Conservation (phyloP, 352 stramenopile species). For the Phytopythium boreale region DNA sequence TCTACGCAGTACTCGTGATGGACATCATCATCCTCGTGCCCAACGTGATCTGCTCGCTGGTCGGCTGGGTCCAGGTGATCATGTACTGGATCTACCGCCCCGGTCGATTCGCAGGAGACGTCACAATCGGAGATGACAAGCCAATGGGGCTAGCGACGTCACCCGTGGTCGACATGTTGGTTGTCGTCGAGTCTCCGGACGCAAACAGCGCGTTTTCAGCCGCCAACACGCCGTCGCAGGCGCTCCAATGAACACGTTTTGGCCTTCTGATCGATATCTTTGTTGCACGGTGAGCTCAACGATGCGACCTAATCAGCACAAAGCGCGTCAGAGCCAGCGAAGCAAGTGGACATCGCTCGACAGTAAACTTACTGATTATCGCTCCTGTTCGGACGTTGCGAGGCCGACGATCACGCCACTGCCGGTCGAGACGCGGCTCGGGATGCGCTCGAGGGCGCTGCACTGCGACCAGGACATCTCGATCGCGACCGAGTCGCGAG, state of each 20-base stretch:
- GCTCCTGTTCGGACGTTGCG: background rate
- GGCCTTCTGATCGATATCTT: background rate
- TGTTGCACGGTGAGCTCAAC: background rate
- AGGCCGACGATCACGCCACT: background rate
- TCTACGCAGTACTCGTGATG: constrained; percentile 25
- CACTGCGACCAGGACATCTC: background rate
- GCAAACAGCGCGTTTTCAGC: background rate
- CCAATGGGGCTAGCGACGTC: background rate
- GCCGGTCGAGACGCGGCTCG: too few relatives aligned
- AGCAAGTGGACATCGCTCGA: too few relatives aligned
- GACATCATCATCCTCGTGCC: constrained; percentile 37
- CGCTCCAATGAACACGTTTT: background rate
- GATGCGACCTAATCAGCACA: too few relatives aligned
- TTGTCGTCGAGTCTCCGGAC: background rate
- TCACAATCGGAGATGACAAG: background rate
- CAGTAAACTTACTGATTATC: background rate
- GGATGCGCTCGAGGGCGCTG: background rate
- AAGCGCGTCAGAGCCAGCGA: too few relatives aligned
- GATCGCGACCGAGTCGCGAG: background rate
- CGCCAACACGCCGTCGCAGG: background rate
- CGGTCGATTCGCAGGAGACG: background rate
- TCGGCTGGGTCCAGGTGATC: constrained; percentile 20
- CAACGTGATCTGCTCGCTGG: constrained; percentile 18
- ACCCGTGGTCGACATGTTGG: background rate
- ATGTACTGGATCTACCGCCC: constrained; percentile 30